Evolutionary conservation across 2,329 filamentous ascomycete genomes (phyloP).

Genomic region (Fusarium sp.): DNA sequence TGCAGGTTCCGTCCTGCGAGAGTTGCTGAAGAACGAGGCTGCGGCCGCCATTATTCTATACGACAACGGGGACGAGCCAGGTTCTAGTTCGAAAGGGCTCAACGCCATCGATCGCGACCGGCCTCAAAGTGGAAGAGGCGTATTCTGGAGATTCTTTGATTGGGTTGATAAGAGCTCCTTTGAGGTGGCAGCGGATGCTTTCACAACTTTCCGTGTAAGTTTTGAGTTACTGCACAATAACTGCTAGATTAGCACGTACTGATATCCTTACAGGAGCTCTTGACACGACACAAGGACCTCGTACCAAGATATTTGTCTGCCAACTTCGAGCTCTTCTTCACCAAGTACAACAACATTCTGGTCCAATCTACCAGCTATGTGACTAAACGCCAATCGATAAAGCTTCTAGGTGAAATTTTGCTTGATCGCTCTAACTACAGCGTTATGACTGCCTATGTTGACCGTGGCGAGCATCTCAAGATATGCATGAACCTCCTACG

Average conservation of each 20-base stretch:
- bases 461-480: constrained; percentile 94
- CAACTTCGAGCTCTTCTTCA: constrained; percentile 95
- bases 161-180: constrained; percentile 98
- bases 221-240: not conserved
- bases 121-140: constrained; percentile 81
- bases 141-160: constrained; percentile 97
- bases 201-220: constrained; percentile 92
- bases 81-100: constrained; percentile 80
- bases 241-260: constrained; percentile 10
- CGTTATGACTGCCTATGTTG: constrained; percentile 98
- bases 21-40: constrained; percentile 89
- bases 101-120: constrained; percentile 81
- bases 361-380: constrained; percentile 96
- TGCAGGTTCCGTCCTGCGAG: constrained; percentile 88
- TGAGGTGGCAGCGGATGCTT: constrained; percentile 96
- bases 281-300: constrained; percentile 93
- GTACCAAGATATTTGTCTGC: constrained; percentile 88
- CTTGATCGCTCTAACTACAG: constrained; percentile 96
- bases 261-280: constrained; percentile 74
- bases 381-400: constrained; percentile 97
- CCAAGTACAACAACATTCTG: constrained; percentile 86
- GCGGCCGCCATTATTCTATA: constrained; percentile 93
- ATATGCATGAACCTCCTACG: constrained; percentile 97
- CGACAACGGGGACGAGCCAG: constrained; percentile 81
- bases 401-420: constrained; percentile 93